phyloP scores from a whole-genome alignment of 495 filamentous ascomycete species.

The Amorphotheca resinae region DNA sequence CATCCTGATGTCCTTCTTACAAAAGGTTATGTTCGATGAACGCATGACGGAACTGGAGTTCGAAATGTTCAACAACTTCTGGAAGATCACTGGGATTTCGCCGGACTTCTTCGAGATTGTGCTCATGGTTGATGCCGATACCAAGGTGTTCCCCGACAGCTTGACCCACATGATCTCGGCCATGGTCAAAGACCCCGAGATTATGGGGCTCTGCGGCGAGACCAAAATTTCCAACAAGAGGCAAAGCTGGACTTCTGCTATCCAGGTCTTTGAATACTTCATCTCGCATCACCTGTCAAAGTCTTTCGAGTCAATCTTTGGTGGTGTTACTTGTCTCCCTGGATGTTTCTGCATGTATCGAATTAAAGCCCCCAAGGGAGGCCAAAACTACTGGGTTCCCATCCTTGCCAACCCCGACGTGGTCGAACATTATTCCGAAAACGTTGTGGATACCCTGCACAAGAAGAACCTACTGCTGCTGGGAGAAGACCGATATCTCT shows the following conservation, averaged over 20 bases:
- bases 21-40: slow-evolving; percentile 99
- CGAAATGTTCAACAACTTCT: slow-evolving; percentile 98
- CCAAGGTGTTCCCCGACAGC: slow-evolving; percentile 96
- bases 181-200: slow-evolving; percentile 98
- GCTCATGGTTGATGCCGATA: slow-evolving; percentile 98
- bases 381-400: slow-evolving; percentile 98
- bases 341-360: slow-evolving; percentile 99
- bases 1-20: slow-evolving; percentile 97
- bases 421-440: slow-evolving; percentile 98
- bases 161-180: slow-evolving; percentile 97
- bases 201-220: slow-evolving; percentile 98
- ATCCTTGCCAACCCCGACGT: slow-evolving; percentile 98
- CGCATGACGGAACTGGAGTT: slow-evolving; percentile 99
- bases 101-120: slow-evolving; percentile 96
- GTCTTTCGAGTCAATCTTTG: slow-evolving; percentile 92
- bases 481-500: slow-evolving; percentile 93
- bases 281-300: slow-evolving; percentile 96
- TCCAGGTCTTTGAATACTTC: slow-evolving; percentile 99
- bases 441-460: slow-evolving; percentile 97
- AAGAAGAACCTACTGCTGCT: slow-evolving; percentile 95
- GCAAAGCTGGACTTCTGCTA: slow-evolving; percentile 89
- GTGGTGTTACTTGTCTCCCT: slow-evolving; percentile 96
- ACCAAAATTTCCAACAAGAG: slow-evolving; percentile 99
- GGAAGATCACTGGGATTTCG: slow-evolving; percentile 95
- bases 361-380: slow-evolving; percentile 97